Conservation (phyloP, 2,329 filamentous ascomycete species). For the Ophiosphaerella narmari region DNA sequence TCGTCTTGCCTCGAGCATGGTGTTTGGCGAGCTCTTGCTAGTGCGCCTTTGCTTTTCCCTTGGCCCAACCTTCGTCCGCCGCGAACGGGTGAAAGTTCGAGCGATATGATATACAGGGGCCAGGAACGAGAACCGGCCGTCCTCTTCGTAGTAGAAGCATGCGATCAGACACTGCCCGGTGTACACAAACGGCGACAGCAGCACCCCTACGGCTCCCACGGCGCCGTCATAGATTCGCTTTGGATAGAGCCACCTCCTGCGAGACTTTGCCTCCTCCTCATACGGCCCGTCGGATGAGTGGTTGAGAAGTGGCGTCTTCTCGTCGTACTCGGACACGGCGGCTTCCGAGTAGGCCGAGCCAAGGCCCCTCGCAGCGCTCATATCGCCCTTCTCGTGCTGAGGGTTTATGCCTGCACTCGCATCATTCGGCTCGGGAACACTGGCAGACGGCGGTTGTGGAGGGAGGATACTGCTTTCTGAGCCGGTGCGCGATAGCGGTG, state of each 20-base stretch:
- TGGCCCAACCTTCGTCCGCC: constrained; percentile 33
- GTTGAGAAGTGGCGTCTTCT: constrained; percentile 71
- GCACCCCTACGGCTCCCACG: constrained; percentile 75
- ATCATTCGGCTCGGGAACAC: constrained; percentile 36
- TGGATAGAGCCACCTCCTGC: constrained; percentile 59
- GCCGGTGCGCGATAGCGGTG: constrained; percentile 58
- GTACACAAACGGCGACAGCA: constrained; percentile 76
- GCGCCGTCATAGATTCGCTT: constrained; percentile 73
- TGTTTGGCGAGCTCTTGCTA: constrained; percentile 30
- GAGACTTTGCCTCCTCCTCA: constrained; percentile 42
- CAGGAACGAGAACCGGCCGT: constrained; percentile 78
- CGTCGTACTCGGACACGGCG: constrained; percentile 54
- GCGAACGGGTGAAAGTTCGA: constrained; percentile 52
- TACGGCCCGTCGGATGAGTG: constrained; percentile 30
- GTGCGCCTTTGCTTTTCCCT: constrained; percentile 38
- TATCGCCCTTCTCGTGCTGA: constrained; percentile 38
- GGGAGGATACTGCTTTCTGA: constrained; percentile 55
- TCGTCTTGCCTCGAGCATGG: constrained; percentile 33
- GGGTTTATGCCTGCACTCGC: constrained; percentile 35
- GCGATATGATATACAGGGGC: constrained; percentile 70
- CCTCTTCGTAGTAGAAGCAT: constrained; percentile 81
- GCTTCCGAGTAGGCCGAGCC: constrained; percentile 29
- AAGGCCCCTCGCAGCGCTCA: constrained; percentile 29
- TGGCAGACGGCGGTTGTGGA: constrained; percentile 29
- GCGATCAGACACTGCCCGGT: constrained; percentile 83